Base-by-base conservation (phyloP, 768 basidiomycete species). In the Leucocoprinus birnbaumii region DNA sequence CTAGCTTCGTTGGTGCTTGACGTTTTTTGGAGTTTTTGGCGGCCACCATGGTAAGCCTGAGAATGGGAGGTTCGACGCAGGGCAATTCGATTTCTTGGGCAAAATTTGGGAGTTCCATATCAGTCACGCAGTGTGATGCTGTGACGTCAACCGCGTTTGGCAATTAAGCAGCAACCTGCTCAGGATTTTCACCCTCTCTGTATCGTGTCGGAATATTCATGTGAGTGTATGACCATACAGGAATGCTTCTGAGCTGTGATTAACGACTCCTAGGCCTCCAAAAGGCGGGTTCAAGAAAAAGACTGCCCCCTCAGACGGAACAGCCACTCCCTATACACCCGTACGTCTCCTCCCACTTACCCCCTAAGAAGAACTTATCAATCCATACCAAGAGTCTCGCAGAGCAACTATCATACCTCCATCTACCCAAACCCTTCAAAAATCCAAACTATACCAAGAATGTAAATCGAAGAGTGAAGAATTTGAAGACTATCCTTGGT, bases 381-480 rank as follows among this genome's bases (percentile, higher is more conserved):
- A 18, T 38, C 25, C 3, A 27, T 31, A 18, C 44, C 46, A 62
- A 91, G 89, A 83, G 83, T 37, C 71, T 91, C 44, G 85, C 84
- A 9, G 89, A 89, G 61, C 83, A 88, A 51, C 70, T 91, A 16
- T 92, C 90, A 0, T 88, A 86, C 61, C 72, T 88, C 2, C 80
- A 89, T 54, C 68, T 68, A 24, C 84, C 87, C 0, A 79, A 87
- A 0, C 87, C 89, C 0, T 93, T 93, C 75, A 94, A 94, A 69
- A 90, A 86, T 60, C 77, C 82, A 0, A 66, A 75, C 24, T 89
- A 90, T 62, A 75, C 74, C 6, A 90, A 86, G 69, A 89, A 90
- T 61, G 63, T 78, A 6, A 88, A 83, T 56, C 77, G 89, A 7
- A 77, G 90, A 19, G 82, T 87, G 19, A 91, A 89, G 74, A 90